These are phyloP conservation scores for Cymodocea nodosa DNA, from an alignment of 116 monocot species.

Conservation along the genomic window DNA sequence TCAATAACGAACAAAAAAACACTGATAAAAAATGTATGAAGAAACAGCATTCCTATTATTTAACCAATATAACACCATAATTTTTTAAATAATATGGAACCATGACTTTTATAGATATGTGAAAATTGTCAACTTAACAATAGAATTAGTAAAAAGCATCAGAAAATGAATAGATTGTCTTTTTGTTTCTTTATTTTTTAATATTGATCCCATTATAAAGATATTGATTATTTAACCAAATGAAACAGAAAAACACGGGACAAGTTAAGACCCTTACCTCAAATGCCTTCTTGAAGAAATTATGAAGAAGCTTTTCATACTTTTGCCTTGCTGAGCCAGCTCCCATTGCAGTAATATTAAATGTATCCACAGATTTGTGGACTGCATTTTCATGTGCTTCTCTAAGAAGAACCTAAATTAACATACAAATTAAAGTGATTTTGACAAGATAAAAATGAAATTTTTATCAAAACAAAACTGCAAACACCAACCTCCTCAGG, in stretches of 20 bases:
- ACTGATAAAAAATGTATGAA: too few species aligned
- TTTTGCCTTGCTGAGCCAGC: conserved; percentile 49
- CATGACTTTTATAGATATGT: too few species aligned
- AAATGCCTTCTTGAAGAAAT: conserved; percentile 69
- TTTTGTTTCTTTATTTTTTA: too few species aligned
- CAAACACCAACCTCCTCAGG: conserved; percentile 65
- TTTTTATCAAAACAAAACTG: background rate
- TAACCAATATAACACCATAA: too few species aligned
- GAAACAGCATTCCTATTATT: too few species aligned
- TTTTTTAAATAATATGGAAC: too few species aligned
- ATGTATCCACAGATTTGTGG: conserved; percentile 59
- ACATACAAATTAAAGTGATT: background rate
- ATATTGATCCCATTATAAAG: too few species aligned
- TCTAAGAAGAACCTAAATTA: conserved; percentile 41
- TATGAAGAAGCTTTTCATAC: conserved; percentile 71
- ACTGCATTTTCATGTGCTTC: conserved; percentile 76
- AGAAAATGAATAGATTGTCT: too few species aligned
- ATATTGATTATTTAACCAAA: background rate
- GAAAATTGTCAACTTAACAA: too few species aligned
- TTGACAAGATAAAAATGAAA: background rate
- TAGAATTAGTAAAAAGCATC: too few species aligned
- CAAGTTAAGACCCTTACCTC: conserved; percentile 38
- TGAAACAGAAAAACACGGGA: conserved; percentile 1
- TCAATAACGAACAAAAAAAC: too few species aligned
- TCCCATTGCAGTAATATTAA: conserved; percentile 75